Base-by-base conservation (phyloP, 2,329 filamentous ascomycete species). In the Dactylellina cionopaga region DNA sequence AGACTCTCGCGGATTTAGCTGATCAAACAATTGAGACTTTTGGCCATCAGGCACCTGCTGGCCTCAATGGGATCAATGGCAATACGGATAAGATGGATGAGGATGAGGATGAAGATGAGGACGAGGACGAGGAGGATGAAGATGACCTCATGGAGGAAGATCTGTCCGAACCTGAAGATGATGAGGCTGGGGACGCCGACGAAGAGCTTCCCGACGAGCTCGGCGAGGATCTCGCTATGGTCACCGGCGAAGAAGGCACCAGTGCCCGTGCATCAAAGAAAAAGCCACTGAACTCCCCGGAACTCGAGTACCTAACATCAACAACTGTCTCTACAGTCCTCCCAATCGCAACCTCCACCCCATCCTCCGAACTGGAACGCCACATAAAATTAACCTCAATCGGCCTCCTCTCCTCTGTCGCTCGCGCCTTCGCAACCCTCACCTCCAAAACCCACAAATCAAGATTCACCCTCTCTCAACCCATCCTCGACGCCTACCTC, bases 171-270 rank as follows among this genome's bases (percentile, higher is more conserved):
- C 22, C 44, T 17, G 55, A 62, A 17, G 82, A 84, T 2, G 77
- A 76, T 1, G 79, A 79, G 1, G 80, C 80, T 5, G 78, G 76
- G 5, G 78, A 77, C n/a, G 76, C 81, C 25, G 82, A 85, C n/a
- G 85, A 86, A 63, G 86, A 87, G 83, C 82, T 84, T 56, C 80
- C 85, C 24, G 85, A 85, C 54, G 85, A 85, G 52, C 84, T 89
- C 71, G 83, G 86, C 69, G 86, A 85, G 25, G 88, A 90, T 76
- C 88, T 90, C 85, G 87, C 87, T 2, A 83, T 86, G 79, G 87
- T 90, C 1, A 85, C 85, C 0, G 86, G 85, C 1, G 79, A 79
- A 46, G 81, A 76, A 24, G 81, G 43, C 63, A 76, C 54, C 69
- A 76, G 37, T 72, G 77, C 62, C 52, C 75, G 19, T 77, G 76